Evolutionary conservation across 805 yeast genomes (phyloP), one percentile per base, ranked within the genome.

Genomic region (Candida namnaoensis): DNA sequence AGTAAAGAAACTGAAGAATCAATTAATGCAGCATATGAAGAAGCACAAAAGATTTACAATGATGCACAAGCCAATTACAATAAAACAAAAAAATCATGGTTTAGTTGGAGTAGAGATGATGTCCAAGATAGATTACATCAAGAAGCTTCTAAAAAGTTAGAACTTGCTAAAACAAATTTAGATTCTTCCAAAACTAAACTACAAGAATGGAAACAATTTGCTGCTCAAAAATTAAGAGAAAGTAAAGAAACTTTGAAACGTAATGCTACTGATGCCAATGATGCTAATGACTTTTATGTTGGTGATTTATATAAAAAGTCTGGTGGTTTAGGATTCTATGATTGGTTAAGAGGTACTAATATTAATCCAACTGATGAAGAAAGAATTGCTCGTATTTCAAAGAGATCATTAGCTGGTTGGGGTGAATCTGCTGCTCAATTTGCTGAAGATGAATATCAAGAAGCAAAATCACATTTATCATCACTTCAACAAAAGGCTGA

Each of bases 341-440:
- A 47, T 37, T 56, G 60, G 59, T 40, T 52, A 36, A 51, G 59
- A 43, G 58, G 55, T 13, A 53, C 50, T 24, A 39, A 39, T 28
- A 41, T 56, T 38, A 43, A 52, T 6, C 52, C 52, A 32, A 49
- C 53, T 35, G 48, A 51, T 25, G 71, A 66, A 36, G 54, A 46
- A 14, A 54, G 54, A 10, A 44, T 69, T 25, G 69, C 69, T 3
- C 50, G 56, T 35, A 48, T 48, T 5, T 59, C 73, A 1, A 58
- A 59, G 25, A 54, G 53, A 26, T 59, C 71, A 0, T 55, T 68
- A 9, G 58, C 64, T 41, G 76, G 75, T 4, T 70, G 74, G 72
- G 74, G 76, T 15, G 69, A 66, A 38, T 52, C 58, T 38, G 76
- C 75, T 5, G 55, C 64, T 11, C 62, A 57, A 32, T 61, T 68